Evolutionary conservation across 768 basidiomycete genomes (phyloP), one percentile per base, ranked within the genome.

Genomic region (Lepiota brunneoincarnata): DNA sequence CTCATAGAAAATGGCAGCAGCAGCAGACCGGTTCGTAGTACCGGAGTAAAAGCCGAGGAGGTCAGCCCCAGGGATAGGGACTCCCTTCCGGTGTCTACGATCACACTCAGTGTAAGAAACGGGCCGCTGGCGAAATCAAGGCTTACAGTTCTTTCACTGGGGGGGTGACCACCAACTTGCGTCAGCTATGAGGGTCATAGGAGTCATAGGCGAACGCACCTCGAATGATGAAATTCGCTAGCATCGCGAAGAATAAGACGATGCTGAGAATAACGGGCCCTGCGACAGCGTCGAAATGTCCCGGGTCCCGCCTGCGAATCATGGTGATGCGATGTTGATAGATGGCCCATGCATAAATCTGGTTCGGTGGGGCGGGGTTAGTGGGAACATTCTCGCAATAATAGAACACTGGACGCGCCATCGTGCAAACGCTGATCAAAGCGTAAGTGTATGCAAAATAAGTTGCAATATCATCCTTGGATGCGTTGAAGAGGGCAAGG

Each of bases 321-420:
- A 93, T 87, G 43, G 87, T 87, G 50, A 98, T 83, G 41, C 97
- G 83, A 56, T 85, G 80, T 66, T 98, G 91, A 65, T 96, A 98
- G 39, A 98, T 70, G 1, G 69, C 70, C 69, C 90, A 97, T 0
- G 90, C 93, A 67, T 98, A 99, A 2, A 91, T 66, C 88, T 95
- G 52, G 4, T 17, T n/a, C n/a, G n/a, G n/a, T n/a, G n/a, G 18
- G 15, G 17, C 34, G 3, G 45, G n/a, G 31, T 5, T 36, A 12
- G 47, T 24, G 28, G 17, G 24, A 39, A 34, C n/a, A 6, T 14
- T 9, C 23, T 3, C 23, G 7, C 36, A 7, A 50, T 21, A 37
- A 26, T n/a, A 55, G 44, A 23, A n/a, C 2, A 12, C 21, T 11
- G 18, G 12, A 63, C 76, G 12, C 42, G 89, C 88, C 61, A 94